Evolutionary conservation across 352 stramenopile genomes (phyloP).

Genomic region (Blastocystis sp.): DNA sequence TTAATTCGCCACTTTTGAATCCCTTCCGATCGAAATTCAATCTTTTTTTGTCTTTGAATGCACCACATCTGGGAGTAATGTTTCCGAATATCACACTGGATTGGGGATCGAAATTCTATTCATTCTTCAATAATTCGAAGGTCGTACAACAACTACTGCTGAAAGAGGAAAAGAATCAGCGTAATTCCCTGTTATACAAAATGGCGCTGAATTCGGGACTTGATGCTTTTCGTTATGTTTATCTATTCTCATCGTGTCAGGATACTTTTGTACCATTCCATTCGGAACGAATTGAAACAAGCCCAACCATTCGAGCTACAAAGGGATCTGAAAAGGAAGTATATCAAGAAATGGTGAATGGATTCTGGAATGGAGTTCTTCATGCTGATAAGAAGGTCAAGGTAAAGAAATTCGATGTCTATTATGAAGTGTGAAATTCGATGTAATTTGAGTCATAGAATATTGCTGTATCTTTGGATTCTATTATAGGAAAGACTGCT

Average conservation of each 20-base stretch:
- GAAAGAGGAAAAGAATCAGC: slow-evolving; percentile 50
- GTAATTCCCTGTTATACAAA: slow-evolving; percentile 36
- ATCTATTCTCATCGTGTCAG: slow-evolving; percentile 48
- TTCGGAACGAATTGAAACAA: slow-evolving; percentile 32
- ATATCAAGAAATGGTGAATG: slow-evolving; percentile 53
- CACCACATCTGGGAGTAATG: slow-evolving; percentile 11
- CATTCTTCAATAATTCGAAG: not conserved
- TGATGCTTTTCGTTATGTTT: slow-evolving; percentile 18
- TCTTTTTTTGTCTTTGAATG: slow-evolving; percentile 47
- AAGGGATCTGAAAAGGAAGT: not conserved
- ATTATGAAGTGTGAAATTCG: slow-evolving; percentile 16
- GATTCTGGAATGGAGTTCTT: slow-evolving; percentile 1
- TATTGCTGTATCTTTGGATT: slow-evolving; percentile 38
- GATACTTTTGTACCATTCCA: slow-evolving; percentile 58
- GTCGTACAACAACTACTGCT: slow-evolving; percentile 42
- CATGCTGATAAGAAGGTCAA: not conserved
- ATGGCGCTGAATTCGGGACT: slow-evolving; percentile 44
- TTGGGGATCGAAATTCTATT: slow-evolving; percentile 13
- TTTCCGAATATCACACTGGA: slow-evolving; percentile 13
- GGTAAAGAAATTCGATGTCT: slow-evolving; percentile 57
- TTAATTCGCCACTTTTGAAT: slow-evolving; percentile 16
- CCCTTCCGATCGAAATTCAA: not conserved
- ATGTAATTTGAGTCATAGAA: slow-evolving; percentile 14
- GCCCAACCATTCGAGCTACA: not conserved
- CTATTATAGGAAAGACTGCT: slow-evolving; percentile 50